Conservation (phyloP, 257 asterid species). For the Primulina huaijiensis region DNA sequence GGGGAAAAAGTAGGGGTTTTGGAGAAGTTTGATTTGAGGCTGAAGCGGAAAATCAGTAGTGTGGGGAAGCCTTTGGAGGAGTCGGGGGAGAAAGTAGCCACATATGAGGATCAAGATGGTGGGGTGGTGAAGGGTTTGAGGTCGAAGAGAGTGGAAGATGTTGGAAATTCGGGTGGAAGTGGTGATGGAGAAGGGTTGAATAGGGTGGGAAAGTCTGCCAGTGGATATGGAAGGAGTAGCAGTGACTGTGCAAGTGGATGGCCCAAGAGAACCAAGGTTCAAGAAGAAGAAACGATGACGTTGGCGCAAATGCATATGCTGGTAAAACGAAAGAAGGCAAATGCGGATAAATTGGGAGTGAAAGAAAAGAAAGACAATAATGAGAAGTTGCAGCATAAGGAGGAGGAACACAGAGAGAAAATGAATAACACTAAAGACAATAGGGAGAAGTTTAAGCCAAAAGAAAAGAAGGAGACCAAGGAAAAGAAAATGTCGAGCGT, state of each 20-base stretch:
- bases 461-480: slow-evolving; percentile 11
- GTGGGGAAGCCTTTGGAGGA: slow-evolving; percentile 38
- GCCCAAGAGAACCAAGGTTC: slow-evolving; percentile 31
- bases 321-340: slow-evolving; percentile 46
- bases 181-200: slow-evolving; percentile 14
- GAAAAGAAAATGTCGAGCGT: slow-evolving; percentile 23
- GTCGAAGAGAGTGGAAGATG: slow-evolving; percentile 22
- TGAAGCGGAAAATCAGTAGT: slow-evolving; percentile 35
- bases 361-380: slow-evolving; percentile 22
- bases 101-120: slow-evolving; percentile 25
- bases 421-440: neutral
- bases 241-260: slow-evolving; percentile 21
- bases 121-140: slow-evolving; percentile 24
- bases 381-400: slow-evolving; percentile 22
- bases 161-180: slow-evolving; percentile 11
- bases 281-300: slow-evolving; percentile 74
- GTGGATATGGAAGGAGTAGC: slow-evolving; percentile 19
- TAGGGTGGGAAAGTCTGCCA: neutral
- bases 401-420: slow-evolving; percentile 20
- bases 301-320: slow-evolving; percentile 66
- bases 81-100: slow-evolving; percentile 21
- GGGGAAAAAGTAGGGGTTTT: slow-evolving; percentile 36
- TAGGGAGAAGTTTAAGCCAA: slow-evolving; percentile 6
- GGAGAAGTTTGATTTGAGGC: slow-evolving; percentile 38
- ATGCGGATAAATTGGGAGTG: slow-evolving; percentile 25